Evolutionary conservation across 257 asterid species (phyloP), one percentile per base, ranked within the genome.

Genomic region (Fraxinus cuspidata): DNA sequence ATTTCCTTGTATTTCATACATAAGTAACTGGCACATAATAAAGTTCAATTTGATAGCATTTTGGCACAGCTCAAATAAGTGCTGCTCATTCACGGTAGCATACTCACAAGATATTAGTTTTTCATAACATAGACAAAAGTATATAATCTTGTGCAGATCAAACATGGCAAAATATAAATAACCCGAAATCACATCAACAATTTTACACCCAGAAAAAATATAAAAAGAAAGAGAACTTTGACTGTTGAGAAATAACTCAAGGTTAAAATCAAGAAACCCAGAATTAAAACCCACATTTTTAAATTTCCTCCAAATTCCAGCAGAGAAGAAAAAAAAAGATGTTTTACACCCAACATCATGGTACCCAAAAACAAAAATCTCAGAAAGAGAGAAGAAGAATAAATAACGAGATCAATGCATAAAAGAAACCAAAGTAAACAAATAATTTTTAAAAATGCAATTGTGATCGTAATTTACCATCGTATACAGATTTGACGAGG

Each of bases 401-500:
- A 38, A 78, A 4, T 16, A 7, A 65, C 38, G 27, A 44, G 74
- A 47, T 21, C 25, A 71, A 53, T 64, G 27, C 32, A 19, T 37
- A 19, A 29, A 70, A 25, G 7, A 25, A 63, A 23, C 0, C 1
- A 56, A 34, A 49, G 16, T 8, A 64, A 38, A 44, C 23, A 60
- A 78, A 71, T 2, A n/a, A 27, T 32, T 6, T n/a, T 32, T 16
- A 44, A 76, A 32, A 34, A 15, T 34, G 47, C 16, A 69, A 16
- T 31, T 9, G 15, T 34, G 28, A 34, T 34, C 42, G 13, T 16
- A 71, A 29, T 21, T 16, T 28, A 85, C 97, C 93, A 65, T 78
- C 85, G 76, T 92, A 92, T n/a, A 92, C 97, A 38, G 94, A 92
- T 87, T 91, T 92, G 79, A 92, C 97, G 23, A 92, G 93, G 40